Conservation (phyloP, 768 basidiomycete species). For the Tricholomella constricta region DNA sequence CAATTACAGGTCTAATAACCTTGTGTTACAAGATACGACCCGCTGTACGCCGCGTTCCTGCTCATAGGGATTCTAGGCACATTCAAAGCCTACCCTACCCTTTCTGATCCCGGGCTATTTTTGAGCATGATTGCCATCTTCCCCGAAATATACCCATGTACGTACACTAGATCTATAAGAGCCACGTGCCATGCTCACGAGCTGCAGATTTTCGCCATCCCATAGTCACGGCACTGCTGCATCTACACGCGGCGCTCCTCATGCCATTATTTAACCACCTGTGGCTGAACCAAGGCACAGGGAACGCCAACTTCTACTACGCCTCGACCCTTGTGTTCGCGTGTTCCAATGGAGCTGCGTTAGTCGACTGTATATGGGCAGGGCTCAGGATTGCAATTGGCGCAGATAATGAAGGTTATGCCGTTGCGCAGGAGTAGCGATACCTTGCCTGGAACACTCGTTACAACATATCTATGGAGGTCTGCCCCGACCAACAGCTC, state of each 20-base stretch:
- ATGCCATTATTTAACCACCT: constrained; percentile 90
- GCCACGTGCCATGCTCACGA: neutral
- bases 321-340: constrained; percentile 95
- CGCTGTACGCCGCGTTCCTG: constrained; percentile 77
- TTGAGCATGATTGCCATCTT: constrained; percentile 79
- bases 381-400: constrained; percentile 78
- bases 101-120: constrained; percentile 89
- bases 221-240: constrained; percentile 78
- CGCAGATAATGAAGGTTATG: constrained; percentile 49
- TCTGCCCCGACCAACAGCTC: neutral
- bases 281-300: constrained; percentile 90
- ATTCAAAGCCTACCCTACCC: constrained; percentile 91
- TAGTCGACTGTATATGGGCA: constrained; percentile 83
- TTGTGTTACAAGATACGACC: constrained; percentile 63
- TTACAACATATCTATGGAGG: neutral
- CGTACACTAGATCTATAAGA: constrained; percentile 29
- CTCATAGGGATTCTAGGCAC: constrained; percentile 75
- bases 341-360: constrained; percentile 78
- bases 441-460: neutral
- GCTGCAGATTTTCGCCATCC: constrained; percentile 79
- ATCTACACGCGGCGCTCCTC: constrained; percentile 81
- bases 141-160: constrained; percentile 83
- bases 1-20: neutral
- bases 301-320: constrained; percentile 98
- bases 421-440: constrained; percentile 59